phyloP scores from a whole-genome alignment of 2,329 filamentous ascomycete genomes.

The Penicillium sp. region DNA sequence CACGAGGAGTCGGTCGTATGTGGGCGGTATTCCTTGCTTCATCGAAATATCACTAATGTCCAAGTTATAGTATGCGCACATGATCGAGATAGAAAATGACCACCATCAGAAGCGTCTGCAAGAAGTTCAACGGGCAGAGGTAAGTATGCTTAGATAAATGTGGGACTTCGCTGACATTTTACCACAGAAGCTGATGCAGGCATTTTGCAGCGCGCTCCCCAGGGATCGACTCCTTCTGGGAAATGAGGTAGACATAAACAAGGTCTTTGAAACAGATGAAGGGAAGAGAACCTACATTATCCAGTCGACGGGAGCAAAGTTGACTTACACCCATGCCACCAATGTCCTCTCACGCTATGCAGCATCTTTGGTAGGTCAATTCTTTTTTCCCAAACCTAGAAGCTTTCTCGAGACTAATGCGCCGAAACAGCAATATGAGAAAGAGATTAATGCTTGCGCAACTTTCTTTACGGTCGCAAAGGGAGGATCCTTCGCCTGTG shows the following conservation, averaged over 20 bases:
- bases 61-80: conserved; percentile 65
- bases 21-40: not conserved
- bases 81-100: conserved; percentile 74
- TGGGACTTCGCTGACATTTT: not conserved
- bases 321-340: conserved; percentile 76
- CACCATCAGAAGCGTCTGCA: conserved; percentile 62
- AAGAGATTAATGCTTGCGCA: conserved; percentile 49
- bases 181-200: conserved; percentile 60
- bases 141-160: conserved; percentile 14
- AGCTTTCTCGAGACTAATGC: not conserved
- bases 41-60: conserved; percentile 1
- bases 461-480: conserved; percentile 62
- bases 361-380: conserved; percentile 57
- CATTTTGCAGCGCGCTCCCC: conserved; percentile 74
- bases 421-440: conserved; percentile 44
- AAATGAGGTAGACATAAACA: conserved; percentile 58
- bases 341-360: conserved; percentile 72
- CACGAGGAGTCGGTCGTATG: conserved; percentile 65
- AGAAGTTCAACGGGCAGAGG: conserved; percentile 48
- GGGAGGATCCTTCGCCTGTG: conserved; percentile 67
- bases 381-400: not conserved
- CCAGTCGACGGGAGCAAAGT: conserved; percentile 67
- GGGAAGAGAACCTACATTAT: conserved; percentile 60
- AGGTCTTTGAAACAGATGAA: conserved; percentile 55
- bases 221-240: conserved; percentile 69